These are phyloP conservation scores for Royoungia palumana DNA, from an alignment of 768 basidiomycete species.

Conservation along the genomic window DNA sequence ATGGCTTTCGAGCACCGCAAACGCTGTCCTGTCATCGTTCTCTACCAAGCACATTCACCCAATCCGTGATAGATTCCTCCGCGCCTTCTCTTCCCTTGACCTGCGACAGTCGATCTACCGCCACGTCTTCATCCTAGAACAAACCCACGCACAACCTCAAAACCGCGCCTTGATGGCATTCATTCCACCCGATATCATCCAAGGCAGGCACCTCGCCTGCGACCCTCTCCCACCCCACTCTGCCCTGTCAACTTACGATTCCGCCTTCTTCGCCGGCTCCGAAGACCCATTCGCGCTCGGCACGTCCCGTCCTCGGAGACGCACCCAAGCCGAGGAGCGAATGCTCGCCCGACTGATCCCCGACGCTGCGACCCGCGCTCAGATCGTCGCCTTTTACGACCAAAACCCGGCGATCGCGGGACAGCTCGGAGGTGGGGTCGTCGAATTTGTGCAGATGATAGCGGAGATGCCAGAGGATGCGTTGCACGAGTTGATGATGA, in stretches of 20 bases:
- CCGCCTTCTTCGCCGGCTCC: constrained; percentile 66
- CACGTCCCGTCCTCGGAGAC: constrained; percentile 31
- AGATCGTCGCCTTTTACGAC: constrained; percentile 60
- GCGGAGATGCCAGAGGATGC: constrained; percentile 54
- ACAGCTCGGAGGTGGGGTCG: constrained; percentile 62
- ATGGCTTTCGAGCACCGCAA: constrained; percentile 70
- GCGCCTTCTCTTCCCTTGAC: constrained; percentile 38
- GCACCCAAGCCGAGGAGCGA: constrained; percentile 48
- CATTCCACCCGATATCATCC: constrained; percentile 56
- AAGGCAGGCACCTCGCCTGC: constrained; percentile 61
- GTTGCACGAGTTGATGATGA: constrained; percentile 59
- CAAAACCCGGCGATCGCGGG: constrained; percentile 52
- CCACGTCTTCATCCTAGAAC: constrained; percentile 74
- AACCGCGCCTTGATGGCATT: constrained; percentile 60
- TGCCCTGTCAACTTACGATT: constrained; percentile 59
- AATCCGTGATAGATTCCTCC: constrained; percentile 29
- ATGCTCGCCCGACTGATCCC: constrained; percentile 55
- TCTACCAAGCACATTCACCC: constrained; percentile 33
- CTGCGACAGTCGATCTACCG: constrained; percentile 60
- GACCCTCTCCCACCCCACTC: constrained; percentile 83
- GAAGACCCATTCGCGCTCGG: constrained; percentile 45
- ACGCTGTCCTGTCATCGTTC: constrained; percentile 31
- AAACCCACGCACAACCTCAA: constrained; percentile 40
- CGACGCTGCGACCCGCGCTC: constrained; percentile 52
- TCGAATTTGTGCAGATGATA: constrained; percentile 57